Conservation (phyloP, 129 eudicot species). For the Flaveria bidentis region DNA sequence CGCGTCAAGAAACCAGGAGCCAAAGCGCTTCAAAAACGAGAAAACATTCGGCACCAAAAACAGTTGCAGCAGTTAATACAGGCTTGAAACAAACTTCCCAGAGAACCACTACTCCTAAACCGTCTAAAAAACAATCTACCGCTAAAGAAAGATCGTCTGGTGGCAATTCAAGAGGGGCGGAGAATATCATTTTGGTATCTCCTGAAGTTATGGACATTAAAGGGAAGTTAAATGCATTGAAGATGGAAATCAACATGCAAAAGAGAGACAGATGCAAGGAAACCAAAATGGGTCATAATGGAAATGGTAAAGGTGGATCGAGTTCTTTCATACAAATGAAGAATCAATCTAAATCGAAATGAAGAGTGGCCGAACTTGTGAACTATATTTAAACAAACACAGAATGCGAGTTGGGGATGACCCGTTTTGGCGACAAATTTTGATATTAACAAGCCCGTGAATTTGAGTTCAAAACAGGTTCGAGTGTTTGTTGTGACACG, state of each 20-base stretch:
- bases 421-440: background rate
- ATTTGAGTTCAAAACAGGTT: background rate
- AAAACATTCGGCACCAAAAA: constrained; percentile 1
- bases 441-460: background rate
- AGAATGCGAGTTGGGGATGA: background rate
- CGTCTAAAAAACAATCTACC: constrained; percentile 15
- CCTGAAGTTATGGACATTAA: constrained; percentile 41
- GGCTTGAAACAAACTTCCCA: constrained; percentile 20
- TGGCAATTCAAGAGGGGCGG: background rate
- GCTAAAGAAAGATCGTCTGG: constrained; percentile 5
- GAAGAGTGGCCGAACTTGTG: background rate
- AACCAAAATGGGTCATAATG: constrained; percentile 5
- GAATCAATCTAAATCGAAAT: background rate
- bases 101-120: constrained; percentile 4
- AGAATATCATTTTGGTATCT: constrained; percentile 24
- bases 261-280: constrained; percentile 20
- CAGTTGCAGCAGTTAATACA: constrained; percentile 9
- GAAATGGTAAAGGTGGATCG: constrained; percentile 9
- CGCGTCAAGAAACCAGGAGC: constrained; percentile 10
- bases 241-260: constrained; percentile 35
- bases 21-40: constrained; percentile 18
- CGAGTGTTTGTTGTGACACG: background rate
- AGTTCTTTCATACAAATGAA: background rate
- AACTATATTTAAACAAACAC: background rate
- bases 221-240: constrained; percentile 37